Percentiles rank a stretch among this genome's conserved stretches.
Evolutionary conservation across 2,329 filamentous ascomycete species (phyloP).

Genomic region (Fusarium sp.): DNA sequence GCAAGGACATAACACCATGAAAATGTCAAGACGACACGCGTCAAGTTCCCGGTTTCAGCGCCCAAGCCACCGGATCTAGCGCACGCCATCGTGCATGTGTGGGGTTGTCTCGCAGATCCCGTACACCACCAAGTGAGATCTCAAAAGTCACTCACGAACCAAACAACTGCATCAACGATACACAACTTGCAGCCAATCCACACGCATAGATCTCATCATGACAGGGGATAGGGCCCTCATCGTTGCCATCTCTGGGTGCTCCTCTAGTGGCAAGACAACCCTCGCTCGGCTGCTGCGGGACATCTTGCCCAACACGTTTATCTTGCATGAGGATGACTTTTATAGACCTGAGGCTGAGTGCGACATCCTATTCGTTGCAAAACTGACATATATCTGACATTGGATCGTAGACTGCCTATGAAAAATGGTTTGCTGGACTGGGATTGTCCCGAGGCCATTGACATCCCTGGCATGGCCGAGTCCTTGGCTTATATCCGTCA

Average conservation of each 20-base stretch:
- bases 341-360: constrained; percentile 84
- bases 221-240: constrained; percentile 66
- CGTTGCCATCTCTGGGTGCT: constrained; percentile 88
- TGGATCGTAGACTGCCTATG: constrained; percentile 58
- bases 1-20: not conserved
- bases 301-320: constrained; percentile 81
- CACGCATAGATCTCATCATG: constrained; percentile 43
- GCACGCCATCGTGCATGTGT: not conserved
- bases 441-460: constrained; percentile 87
- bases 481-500: constrained; percentile 78
- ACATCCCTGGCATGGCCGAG: constrained; percentile 74
- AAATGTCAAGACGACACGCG: not conserved
- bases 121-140: not conserved
- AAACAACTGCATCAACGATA: not conserved
- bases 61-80: not conserved
- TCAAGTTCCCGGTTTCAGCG: not conserved
- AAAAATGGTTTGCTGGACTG: constrained; percentile 81
- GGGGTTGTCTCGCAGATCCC: not conserved
- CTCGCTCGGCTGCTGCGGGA: constrained; percentile 85
- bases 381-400: not conserved
- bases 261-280: constrained; percentile 95
- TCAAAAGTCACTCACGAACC: not conserved
- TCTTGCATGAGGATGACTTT: constrained; percentile 97
- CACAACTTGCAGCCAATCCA: not conserved
- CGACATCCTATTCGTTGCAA: constrained; percentile 40